phyloP scores from a whole-genome alignment of 2,329 filamentous ascomycete species.

The Didymella pomorum region DNA sequence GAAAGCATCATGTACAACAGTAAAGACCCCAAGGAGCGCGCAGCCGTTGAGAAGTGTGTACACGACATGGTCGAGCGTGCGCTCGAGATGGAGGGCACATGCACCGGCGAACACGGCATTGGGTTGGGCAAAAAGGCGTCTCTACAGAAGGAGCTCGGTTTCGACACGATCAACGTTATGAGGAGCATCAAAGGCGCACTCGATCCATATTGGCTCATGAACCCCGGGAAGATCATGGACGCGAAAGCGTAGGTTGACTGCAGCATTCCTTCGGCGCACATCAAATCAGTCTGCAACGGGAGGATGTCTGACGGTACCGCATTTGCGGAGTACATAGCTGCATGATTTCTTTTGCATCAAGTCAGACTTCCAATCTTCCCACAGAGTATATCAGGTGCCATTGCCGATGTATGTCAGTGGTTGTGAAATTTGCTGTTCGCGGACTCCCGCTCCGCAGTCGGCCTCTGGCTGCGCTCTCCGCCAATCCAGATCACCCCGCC shows the following conservation, averaged over 20 bases:
- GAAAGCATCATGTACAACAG: constrained; percentile 89
- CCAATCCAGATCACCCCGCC: constrained; percentile 16
- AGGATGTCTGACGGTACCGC: constrained; percentile 29
- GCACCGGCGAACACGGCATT: constrained; percentile 87
- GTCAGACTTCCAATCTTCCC: not conserved
- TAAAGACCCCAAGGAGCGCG: constrained; percentile 71
- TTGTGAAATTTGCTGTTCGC: constrained; percentile 17
- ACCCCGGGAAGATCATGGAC: constrained; percentile 91
- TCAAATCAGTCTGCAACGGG: constrained; percentile 29
- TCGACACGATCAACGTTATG: constrained; percentile 85
- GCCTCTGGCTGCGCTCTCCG: constrained; percentile 33
- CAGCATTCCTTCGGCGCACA: not conserved
- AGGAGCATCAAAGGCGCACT: constrained; percentile 80
- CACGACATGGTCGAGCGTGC: constrained; percentile 91
- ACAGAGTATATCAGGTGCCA: not conserved
- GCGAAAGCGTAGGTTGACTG: constrained; percentile 25
- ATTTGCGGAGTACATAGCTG: constrained; percentile 12
- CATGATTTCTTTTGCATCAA: not conserved
- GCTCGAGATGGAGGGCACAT: constrained; percentile 92
- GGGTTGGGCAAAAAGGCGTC: constrained; percentile 87
- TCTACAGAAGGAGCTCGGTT: constrained; percentile 78
- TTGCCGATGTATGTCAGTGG: constrained; percentile 5
- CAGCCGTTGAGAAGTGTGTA: constrained; percentile 80
- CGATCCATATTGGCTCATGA: constrained; percentile 88
- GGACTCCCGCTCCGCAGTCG: constrained; percentile 37